These are phyloP conservation scores for Miscanthus lutarioriparius DNA, from an alignment of 176 grass and related monocot genomes.

Conservation along the genomic window DNA sequence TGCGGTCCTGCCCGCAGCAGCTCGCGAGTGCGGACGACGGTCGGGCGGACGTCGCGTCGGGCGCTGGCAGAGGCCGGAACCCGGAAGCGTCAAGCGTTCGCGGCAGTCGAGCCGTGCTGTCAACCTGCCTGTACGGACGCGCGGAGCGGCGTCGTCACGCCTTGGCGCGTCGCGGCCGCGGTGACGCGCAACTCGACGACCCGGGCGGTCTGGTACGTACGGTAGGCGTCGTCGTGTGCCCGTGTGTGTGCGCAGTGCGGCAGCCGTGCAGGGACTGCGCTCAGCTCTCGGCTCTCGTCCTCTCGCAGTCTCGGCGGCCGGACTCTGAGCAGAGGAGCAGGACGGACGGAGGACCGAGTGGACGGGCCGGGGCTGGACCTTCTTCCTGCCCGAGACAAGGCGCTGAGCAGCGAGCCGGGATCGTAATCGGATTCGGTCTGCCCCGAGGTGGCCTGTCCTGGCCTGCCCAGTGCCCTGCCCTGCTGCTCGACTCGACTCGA, in stretches of 20 bases:
- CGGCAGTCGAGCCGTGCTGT: slow-evolving; percentile 27
- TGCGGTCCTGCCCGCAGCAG: neutral
- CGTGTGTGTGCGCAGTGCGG: neutral
- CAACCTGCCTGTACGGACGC: neutral
- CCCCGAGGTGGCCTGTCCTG: neutral
- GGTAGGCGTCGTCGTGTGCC: neutral
- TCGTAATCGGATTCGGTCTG: slow-evolving; percentile 27
- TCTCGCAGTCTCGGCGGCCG: too few species aligned
- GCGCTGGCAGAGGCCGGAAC: too few species aligned
- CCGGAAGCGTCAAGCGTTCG: neutral
- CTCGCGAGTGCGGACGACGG: neutral
- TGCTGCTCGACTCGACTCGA: neutral
- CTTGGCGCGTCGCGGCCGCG: slow-evolving; percentile 2
- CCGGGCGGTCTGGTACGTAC: neutral
- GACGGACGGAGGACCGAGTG: too few species aligned
- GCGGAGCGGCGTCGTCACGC: neutral
- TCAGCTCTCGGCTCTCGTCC: too few species aligned
- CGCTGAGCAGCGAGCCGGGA: neutral
- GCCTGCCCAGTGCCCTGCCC: neutral
- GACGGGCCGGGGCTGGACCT: too few species aligned
- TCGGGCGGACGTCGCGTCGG: neutral
- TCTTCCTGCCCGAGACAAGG: slow-evolving; percentile 28
- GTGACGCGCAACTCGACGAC: slow-evolving; percentile 29
- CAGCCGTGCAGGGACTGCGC: too few species aligned
- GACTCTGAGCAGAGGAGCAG: too few species aligned